These are phyloP conservation scores for Hypoxylon sp. DNA, from an alignment of 2,329 filamentous ascomycete species.

Conservation along the genomic window DNA sequence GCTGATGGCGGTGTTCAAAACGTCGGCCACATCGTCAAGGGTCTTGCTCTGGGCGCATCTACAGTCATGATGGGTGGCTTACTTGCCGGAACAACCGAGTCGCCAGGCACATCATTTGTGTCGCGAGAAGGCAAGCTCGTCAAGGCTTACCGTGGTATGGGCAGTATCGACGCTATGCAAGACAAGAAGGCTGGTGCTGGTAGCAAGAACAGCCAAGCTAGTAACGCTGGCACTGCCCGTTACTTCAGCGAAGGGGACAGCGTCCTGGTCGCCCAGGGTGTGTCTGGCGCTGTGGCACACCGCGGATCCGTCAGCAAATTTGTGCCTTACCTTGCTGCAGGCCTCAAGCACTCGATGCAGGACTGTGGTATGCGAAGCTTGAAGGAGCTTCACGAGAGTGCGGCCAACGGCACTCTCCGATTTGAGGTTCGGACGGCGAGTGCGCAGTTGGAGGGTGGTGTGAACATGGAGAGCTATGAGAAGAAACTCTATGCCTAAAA, in stretches of 20 bases:
- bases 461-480: conserved; percentile 99
- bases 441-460: conserved; percentile 95
- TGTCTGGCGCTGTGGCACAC: conserved; percentile 87
- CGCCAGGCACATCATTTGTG: conserved; percentile 95
- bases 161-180: conserved; percentile 98
- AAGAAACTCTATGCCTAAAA: conserved; percentile 97
- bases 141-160: conserved; percentile 99
- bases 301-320: conserved; percentile 93
- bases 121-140: conserved; percentile 97
- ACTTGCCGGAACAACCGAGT: conserved; percentile 96
- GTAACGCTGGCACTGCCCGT: conserved; percentile 94
- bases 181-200: conserved; percentile 93
- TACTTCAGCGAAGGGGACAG: conserved; percentile 99
- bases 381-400: conserved; percentile 80
- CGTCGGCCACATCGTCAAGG: conserved; percentile 99
- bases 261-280: conserved; percentile 95
- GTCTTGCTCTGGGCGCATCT: conserved; percentile 91
- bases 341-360: conserved; percentile 97
- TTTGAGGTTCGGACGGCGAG: conserved; percentile 96
- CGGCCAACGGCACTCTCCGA: conserved; percentile 81
- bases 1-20: conserved; percentile 99
- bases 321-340: conserved; percentile 93
- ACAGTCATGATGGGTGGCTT: conserved; percentile 99
- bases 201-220: conserved; percentile 79
- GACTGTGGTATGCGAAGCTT: conserved; percentile 92